Conservation (phyloP, 2,329 filamentous ascomycete species). For the Rugonectria rugulosa region DNA sequence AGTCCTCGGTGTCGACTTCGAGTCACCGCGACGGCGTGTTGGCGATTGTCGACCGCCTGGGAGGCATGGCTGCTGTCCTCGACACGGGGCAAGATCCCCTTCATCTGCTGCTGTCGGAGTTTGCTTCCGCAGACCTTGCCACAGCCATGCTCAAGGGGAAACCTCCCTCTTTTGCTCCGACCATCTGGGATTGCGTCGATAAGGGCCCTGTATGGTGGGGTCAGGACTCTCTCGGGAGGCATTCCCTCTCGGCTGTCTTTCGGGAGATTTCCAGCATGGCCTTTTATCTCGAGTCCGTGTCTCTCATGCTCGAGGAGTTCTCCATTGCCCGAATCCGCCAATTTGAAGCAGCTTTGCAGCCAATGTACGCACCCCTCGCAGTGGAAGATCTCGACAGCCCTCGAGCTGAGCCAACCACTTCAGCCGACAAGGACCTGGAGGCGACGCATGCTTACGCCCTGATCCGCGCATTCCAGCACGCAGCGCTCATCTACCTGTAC, state of each 20-base stretch:
- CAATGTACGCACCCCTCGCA: constrained; percentile 37
- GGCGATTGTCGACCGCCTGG: constrained; percentile 45
- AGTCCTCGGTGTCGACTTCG: constrained; percentile 42
- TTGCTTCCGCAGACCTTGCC: constrained; percentile 52
- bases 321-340: constrained; percentile 40
- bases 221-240: constrained; percentile 43
- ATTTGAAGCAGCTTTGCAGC: constrained; percentile 39
- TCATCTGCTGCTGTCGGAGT: constrained; percentile 52
- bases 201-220: constrained; percentile 53
- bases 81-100: constrained; percentile 38
- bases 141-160: constrained; percentile 49
- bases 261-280: constrained; percentile 42
- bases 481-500: constrained; percentile 52
- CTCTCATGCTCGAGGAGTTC: constrained; percentile 29
- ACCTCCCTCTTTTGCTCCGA: constrained; percentile 46
- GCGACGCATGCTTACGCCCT: constrained; percentile 45
- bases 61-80: constrained; percentile 38
- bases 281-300: constrained; percentile 37
- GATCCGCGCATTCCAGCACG: constrained; percentile 50
- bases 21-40: constrained; percentile 47
- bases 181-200: constrained; percentile 49
- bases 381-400: constrained; percentile 32
- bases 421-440: constrained; percentile 35
- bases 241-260: constrained; percentile 46
- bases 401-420: background rate